phyloP scores from a whole-genome alignment of 306 rosid species.

The Delonix regia region DNA sequence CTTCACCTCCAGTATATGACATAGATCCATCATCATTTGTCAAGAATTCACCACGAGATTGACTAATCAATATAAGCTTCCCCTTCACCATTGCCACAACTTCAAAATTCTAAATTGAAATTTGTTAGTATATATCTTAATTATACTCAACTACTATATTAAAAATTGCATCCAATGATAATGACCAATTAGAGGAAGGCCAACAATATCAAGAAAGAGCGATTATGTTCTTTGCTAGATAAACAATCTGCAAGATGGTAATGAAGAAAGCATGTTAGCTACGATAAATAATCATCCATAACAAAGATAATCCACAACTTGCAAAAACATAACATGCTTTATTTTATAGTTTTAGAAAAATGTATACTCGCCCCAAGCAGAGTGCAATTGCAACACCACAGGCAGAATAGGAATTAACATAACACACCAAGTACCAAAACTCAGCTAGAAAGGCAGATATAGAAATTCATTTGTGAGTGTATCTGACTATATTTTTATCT shows the following conservation, averaged over 20 bases:
- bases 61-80: conserved; percentile 65
- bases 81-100: conserved; percentile 51
- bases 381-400: neutral
- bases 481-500: neutral
- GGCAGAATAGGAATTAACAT: neutral
- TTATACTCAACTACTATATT: neutral
- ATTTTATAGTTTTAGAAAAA: neutral
- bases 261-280: neutral
- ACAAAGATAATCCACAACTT: neutral
- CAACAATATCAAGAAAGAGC: neutral
- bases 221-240: neutral
- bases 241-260: neutral
- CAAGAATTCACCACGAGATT: conserved; percentile 49
- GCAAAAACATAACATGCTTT: neutral
- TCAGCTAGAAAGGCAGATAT: neutral
- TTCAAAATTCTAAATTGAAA: conserved; percentile 14
- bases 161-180: conserved; percentile 14
- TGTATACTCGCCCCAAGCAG: neutral
- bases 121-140: neutral
- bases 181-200: conserved; percentile 1
- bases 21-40: conserved; percentile 56
- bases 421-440: neutral
- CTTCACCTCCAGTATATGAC: conserved; percentile 63
- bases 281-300: neutral
- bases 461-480: neutral